These are phyloP conservation scores for Aspergillus terreus DNA, from an alignment of 2,329 filamentous ascomycete species.

Conservation along the genomic window DNA sequence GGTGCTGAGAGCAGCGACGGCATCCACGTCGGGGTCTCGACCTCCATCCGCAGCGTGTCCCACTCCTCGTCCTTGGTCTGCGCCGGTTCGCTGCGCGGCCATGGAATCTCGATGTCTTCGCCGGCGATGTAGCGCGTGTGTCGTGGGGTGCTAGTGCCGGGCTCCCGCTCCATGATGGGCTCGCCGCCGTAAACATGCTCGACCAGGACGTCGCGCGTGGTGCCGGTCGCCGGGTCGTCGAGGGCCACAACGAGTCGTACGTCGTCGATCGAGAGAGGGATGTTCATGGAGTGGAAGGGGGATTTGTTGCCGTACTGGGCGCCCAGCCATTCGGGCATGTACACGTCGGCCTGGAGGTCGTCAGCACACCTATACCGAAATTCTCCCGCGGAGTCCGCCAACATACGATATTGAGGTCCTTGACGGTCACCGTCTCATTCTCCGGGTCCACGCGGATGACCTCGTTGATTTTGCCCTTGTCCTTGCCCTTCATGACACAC, in stretches of 20 bases:
- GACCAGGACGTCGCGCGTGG: conserved; percentile 70
- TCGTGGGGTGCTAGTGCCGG: conserved; percentile 40
- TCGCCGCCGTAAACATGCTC: conserved; percentile 60
- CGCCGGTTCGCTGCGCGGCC: conserved; percentile 59
- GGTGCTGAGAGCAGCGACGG: conserved; percentile 75
- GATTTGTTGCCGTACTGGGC: conserved; percentile 35
- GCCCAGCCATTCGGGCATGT: conserved; percentile 36
- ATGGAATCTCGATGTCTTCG: conserved; percentile 70
- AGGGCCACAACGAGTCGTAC: conserved; percentile 80
- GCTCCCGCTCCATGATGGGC: conserved; percentile 50
- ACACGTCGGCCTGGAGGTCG: conserved; percentile 37
- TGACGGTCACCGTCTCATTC: conserved; percentile 58
- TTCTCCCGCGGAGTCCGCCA: background rate
- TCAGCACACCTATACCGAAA: background rate
- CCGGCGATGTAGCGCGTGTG: conserved; percentile 61
- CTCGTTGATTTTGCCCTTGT: conserved; percentile 79
- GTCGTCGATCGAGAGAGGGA: conserved; percentile 63
- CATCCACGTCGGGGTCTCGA: conserved; percentile 70
- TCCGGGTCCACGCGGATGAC: conserved; percentile 56
- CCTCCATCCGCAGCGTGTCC: conserved; percentile 74
- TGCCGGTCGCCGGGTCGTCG: conserved; percentile 61
- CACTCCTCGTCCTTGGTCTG: conserved; percentile 52
- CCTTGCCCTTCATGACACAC: conserved; percentile 70
- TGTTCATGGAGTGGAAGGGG: conserved; percentile 47
- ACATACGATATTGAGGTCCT: conserved; percentile 60